phyloP scores from a whole-genome alignment of 371 early-diverging fungal genomes.

The Chytridium lagenaria region DNA sequence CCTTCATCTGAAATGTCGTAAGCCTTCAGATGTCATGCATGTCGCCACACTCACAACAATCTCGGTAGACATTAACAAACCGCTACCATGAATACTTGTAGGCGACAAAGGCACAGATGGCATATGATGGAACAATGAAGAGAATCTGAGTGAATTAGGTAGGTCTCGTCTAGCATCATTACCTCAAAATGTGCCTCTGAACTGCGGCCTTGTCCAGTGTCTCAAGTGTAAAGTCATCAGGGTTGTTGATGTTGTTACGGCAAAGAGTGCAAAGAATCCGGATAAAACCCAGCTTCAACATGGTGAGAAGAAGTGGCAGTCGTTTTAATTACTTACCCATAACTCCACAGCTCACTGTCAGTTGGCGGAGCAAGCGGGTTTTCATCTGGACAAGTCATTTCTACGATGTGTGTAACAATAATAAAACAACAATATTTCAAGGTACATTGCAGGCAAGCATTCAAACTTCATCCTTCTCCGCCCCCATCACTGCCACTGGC shows the following conservation, averaged over 20 bases:
- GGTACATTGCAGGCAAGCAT: too few relatives aligned
- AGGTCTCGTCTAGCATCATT: neutral
- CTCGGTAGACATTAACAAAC: slow-evolving; percentile 38
- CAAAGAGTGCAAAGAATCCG: slow-evolving; percentile 39
- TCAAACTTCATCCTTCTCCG: too few relatives aligned
- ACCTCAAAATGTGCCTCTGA: slow-evolving; percentile 41
- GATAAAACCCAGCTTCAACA: slow-evolving; percentile 27
- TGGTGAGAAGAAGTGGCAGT: neutral
- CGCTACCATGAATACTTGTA: slow-evolving; percentile 33
- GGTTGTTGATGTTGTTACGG: slow-evolving; percentile 17
- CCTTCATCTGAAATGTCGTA: slow-evolving; percentile 37
- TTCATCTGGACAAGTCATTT: too few relatives aligned
- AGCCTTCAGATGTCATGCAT: neutral
- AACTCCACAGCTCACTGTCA: neutral
- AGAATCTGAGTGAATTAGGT: slow-evolving; percentile 30
- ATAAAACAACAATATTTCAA: too few relatives aligned
- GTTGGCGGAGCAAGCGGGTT: too few relatives aligned
- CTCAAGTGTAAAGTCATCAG: slow-evolving; percentile 33
- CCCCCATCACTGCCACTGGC: neutral
- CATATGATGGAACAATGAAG: slow-evolving; percentile 47
- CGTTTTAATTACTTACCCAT: neutral
- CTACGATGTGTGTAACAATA: too few relatives aligned
- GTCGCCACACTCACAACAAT: slow-evolving; percentile 34
- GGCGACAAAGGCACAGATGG: slow-evolving; percentile 42
- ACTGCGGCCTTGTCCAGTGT: slow-evolving; percentile 41